These are phyloP conservation scores for Amphirosellinia nigrospora DNA, from an alignment of 495 filamentous ascomycete genomes.

Conservation along the genomic window DNA sequence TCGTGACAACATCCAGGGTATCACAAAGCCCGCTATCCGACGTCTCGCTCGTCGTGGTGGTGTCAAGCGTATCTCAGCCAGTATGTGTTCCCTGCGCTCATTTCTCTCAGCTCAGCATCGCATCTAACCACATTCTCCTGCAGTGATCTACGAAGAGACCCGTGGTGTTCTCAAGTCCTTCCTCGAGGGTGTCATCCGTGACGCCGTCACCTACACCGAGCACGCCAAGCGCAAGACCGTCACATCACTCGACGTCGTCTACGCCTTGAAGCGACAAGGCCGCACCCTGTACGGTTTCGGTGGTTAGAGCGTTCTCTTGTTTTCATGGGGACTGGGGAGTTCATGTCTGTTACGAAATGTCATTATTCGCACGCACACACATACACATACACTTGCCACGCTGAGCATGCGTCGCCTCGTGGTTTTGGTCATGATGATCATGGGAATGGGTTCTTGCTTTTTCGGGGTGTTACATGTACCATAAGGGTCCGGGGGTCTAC, in stretches of 20 bases:
- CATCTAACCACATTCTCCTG: constrained; percentile 42
- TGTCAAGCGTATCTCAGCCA: constrained; percentile 99
- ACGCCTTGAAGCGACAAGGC: constrained; percentile 91
- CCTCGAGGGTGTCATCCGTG: constrained; percentile 99
- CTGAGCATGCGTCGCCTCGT: constrained; percentile 31
- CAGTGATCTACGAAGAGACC: constrained; percentile 99
- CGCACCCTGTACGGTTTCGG: constrained; percentile 97
- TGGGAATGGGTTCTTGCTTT: constrained; percentile 41
- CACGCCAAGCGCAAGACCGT: constrained; percentile 98
- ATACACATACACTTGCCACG: constrained; percentile 23
- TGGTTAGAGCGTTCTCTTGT: constrained; percentile 65
- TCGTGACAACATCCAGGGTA: constrained; percentile 99
- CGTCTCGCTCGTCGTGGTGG: constrained; percentile 99
- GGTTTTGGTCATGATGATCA: constrained; percentile 43
- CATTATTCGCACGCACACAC: constrained; percentile 32
- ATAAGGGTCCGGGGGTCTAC: constrained; percentile 39
- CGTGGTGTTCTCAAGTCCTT: constrained; percentile 99
- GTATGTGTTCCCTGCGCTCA: constrained; percentile 53
- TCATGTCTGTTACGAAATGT: constrained; percentile 44
- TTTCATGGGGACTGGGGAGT: constrained; percentile 26
- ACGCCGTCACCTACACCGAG: constrained; percentile 98
- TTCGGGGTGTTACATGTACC: constrained; percentile 49
- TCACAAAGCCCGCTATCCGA: constrained; percentile 99
- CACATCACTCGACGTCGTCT: constrained; percentile 93
- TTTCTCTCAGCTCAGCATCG: background rate